Conservation (phyloP, 768 basidiomycete genomes). For the Leccinum sublutescens region DNA sequence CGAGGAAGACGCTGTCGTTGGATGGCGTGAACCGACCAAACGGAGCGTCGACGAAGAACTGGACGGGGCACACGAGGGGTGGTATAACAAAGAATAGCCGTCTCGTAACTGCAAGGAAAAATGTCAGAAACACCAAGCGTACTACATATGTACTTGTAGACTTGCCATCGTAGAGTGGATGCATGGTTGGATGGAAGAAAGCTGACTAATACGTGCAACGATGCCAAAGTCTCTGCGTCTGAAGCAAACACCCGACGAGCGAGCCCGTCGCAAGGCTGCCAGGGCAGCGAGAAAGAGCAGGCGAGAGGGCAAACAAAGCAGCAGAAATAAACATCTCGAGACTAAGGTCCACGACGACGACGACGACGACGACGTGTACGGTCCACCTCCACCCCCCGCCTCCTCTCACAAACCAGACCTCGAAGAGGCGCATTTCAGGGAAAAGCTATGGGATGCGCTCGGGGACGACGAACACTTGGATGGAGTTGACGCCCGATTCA, state of each 20-base stretch:
- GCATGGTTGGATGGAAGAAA: background rate
- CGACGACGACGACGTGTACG: conserved; percentile 13
- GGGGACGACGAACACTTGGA: conserved; percentile 73
- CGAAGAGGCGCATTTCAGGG: conserved; percentile 66
- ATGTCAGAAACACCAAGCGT: conserved; percentile 15
- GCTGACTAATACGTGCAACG: conserved; percentile 21
- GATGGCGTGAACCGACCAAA: conserved; percentile 73
- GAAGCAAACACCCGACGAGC: conserved; percentile 57
- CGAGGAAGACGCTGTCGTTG: conserved; percentile 43
- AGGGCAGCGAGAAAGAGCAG: conserved; percentile 11
- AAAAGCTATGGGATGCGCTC: conserved; percentile 71
- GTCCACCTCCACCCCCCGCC: conserved; percentile 24
- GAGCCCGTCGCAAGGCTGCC: conserved; percentile 39
- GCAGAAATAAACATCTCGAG: background rate
- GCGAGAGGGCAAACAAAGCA: conserved; percentile 3
- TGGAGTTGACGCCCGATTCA: conserved; percentile 58
- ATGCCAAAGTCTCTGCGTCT: conserved; percentile 52
- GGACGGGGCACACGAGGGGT: conserved; percentile 34
- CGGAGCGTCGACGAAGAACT: conserved; percentile 65
- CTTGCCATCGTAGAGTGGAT: background rate
- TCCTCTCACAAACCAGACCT: conserved; percentile 39
- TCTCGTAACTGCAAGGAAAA: conserved; percentile 29
- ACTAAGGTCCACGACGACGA: background rate
- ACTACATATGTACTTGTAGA: background rate
- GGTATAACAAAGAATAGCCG: conserved; percentile 49